Conservation (phyloP, 352 stramenopile species). For the Phytophthora tubulina region DNA sequence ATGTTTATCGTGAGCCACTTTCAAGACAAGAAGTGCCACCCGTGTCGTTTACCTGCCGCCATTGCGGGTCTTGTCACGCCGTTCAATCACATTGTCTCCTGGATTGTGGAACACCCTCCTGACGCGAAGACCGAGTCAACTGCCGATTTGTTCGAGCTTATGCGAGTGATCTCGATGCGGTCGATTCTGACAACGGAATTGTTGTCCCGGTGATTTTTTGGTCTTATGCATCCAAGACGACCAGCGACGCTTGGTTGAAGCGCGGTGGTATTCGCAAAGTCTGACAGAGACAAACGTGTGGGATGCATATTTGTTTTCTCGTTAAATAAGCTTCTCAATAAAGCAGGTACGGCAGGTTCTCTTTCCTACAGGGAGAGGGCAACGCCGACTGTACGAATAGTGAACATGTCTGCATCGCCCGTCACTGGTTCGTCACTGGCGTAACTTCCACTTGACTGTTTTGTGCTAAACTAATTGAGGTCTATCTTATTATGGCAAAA, state of each 20-base stretch:
- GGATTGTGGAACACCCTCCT: conserved; percentile 69
- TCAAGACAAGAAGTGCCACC: conserved; percentile 55
- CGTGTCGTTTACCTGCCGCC: conserved; percentile 46
- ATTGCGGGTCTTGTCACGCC: conserved; percentile 60
- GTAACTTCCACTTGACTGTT: conserved; percentile 41
- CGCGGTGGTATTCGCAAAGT: conserved; percentile 15
- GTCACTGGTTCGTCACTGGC: conserved; percentile 16
- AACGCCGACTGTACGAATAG: conserved; percentile 27
- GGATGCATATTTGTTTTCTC: conserved; percentile 30
- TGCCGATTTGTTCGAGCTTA: conserved; percentile 76
- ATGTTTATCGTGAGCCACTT: conserved; percentile 75
- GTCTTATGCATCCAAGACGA: conserved; percentile 2
- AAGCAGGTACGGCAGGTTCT: conserved; percentile 30
- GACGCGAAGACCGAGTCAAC: conserved; percentile 60
- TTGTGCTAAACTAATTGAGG: conserved; percentile 34
- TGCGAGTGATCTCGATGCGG: conserved; percentile 67
- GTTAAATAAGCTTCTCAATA: conserved; percentile 50
- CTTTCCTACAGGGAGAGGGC: conserved; percentile 19
- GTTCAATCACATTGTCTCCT: conserved; percentile 65
- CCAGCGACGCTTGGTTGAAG: neutral
- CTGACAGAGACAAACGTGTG: conserved; percentile 18
- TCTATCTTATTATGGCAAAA: conserved; percentile 49
- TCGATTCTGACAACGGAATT: conserved; percentile 54
- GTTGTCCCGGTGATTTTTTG: conserved; percentile 33
- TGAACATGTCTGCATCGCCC: conserved; percentile 22